Percentiles rank a stretch among this genome's conserved stretches.
These are phyloP conservation scores for Ascodesmis nigricans DNA, from an alignment of 495 filamentous ascomycete species.

Conservation along the genomic window DNA sequence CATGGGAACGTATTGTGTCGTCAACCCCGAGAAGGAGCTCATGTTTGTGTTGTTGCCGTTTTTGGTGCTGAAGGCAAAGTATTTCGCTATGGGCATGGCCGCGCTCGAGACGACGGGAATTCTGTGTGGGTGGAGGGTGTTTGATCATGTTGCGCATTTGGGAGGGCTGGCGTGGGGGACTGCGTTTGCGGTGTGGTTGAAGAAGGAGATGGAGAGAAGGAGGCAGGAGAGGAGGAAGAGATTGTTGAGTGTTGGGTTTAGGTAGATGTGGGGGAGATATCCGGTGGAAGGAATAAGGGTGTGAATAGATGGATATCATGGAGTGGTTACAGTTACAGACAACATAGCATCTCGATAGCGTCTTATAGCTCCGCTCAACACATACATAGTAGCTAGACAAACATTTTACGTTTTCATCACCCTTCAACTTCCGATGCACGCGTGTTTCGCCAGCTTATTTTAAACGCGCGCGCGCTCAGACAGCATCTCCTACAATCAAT, in stretches of 20 bases:
- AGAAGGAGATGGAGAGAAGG: conserved; percentile 14
- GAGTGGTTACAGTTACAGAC: no score
- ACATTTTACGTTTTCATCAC: no score
- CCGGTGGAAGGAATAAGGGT: neutral
- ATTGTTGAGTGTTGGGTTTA: neutral
- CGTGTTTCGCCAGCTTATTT: no score
- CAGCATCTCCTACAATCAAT: neutral
- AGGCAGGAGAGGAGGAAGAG: conserved; percentile 9
- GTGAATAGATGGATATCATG: no score
- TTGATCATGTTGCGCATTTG: conserved; percentile 56
- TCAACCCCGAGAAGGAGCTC: conserved; percentile 34
- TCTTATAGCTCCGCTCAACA: no score
- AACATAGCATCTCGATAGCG: no score
- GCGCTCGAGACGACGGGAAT: conserved; percentile 28
- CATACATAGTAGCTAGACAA: no score
- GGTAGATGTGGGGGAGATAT: neutral
- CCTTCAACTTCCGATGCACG: no score
- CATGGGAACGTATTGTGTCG: conserved; percentile 42
- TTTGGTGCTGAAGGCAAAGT: conserved; percentile 29
- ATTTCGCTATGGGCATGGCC: conserved; percentile 28
- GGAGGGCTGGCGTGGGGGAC: conserved; percentile 28
- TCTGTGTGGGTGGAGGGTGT: conserved; percentile 20
- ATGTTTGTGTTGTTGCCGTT: conserved; percentile 29
- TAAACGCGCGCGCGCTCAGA: no score
- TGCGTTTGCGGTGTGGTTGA: conserved; percentile 3